Base-by-base conservation (phyloP, 1,139 yeast genomes). In the Torulaspora pretoriensis region DNA sequence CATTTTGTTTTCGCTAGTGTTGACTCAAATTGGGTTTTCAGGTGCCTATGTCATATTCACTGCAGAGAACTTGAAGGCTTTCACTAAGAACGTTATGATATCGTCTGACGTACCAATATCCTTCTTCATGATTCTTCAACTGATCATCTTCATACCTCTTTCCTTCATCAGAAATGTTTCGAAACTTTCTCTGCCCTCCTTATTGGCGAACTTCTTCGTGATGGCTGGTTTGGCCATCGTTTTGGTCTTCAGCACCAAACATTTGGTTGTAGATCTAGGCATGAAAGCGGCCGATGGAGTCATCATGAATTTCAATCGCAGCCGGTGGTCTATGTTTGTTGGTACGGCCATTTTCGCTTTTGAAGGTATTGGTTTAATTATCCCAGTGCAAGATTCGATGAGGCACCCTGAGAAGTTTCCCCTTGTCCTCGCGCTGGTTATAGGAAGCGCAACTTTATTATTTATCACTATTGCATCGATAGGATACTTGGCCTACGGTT, bases 311-410 rank as follows among this genome's bases (percentile, higher is more conserved):
- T 77, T 83, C 60, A 83, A 83, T 60, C 53, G 75, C n/a, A 71
- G 74, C 37, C 68, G 75, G 46, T 84, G 89, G 83, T 77, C 90
- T 1, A 70, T 84, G 69, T 80, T 83, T 52, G 77, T 84, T 47
- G 94, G 94, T 3, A 87, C 85, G 2, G 90, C 90, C 0, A 87
- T 84, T 16, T 83, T 86, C 48, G 81, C 92, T 1, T 84, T 82
- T 58, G 94, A 84, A 67, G 94, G 94, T 1, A 82, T 84, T 50
- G 92, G 94, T 0, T 68, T 84, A 35, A 81, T 84, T 40, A 75
- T 84, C 32, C 94, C 92, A 1, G 83, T 84, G 26, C 88, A 84
- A 59, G 78, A 83, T 43, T 78, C 90, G 2, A 84, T 84, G 92
- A 75, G 71, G 38, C 67, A 79, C 43, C 94, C 92, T 2, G 81